Evolutionary conservation across 805 yeast genomes (phyloP), one percentile per base, ranked within the genome.

Genomic region (Maudiozyma pseudohumilis): DNA sequence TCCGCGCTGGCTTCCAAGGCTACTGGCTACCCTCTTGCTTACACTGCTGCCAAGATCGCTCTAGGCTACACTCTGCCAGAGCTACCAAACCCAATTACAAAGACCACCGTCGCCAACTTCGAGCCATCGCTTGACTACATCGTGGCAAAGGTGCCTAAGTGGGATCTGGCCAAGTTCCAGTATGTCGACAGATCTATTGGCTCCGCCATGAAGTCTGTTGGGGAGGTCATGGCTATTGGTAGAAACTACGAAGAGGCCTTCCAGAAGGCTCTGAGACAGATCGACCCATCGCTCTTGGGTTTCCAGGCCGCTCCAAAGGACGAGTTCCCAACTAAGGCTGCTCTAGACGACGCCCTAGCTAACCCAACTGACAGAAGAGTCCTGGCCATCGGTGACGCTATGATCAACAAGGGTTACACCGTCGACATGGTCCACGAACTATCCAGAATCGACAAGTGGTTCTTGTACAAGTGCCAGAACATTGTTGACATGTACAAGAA

Each of bases 141-240:
- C 69, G 98, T 89, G 41, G 86, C 94, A 52, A 89, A 89, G 73
- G 87, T 89, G 57, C 98, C 98, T 52, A 79, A 96, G 67, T 89
- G 98, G 98, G 98, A 89, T 70, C 70, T 89, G 62, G 64, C 92
- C 50, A 89, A 89, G 72, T 92, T 89, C 70, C 94, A 83, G 61
- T 94, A 86, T 56, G 98, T 89, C 46, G 83, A 85, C 61, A 77
- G 95, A 63, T 86, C 81, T 45, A 82, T 89, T 57, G 95, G 96
- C 34, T 84, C 95, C 8, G 78, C 96, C 31, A 89, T 89, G 98
- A 89, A 89, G 65, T 88, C 96, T 42, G 98, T 89, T 39, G 98
- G 98, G 63, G 98, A 89, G 66, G 98, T 89, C 42, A 89, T 89
- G 98, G 94, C 96, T 32, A 92, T 89, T 57, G 98, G 98, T 57